These are phyloP conservation scores for Dichomitus squalens DNA, from an alignment of 1,284 basidiomycete species.

Conservation along the genomic window DNA sequence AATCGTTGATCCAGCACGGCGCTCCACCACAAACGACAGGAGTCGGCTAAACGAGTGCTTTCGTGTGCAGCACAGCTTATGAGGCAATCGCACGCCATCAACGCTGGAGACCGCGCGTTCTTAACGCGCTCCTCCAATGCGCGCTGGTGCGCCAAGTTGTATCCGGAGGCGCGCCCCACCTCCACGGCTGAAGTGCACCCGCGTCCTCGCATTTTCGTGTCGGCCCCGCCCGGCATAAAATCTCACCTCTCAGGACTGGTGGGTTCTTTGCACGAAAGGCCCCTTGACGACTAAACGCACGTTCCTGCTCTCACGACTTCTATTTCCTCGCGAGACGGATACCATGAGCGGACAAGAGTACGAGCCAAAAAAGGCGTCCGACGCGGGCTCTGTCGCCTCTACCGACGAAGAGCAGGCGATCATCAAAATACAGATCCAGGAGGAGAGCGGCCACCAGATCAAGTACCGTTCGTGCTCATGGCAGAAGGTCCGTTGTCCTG, in stretches of 20 bases:
- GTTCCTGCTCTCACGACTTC: background rate
- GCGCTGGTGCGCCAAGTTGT: background rate
- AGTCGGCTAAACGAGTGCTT: background rate
- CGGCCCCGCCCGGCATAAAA: background rate
- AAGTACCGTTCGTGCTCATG: slow-evolving; percentile 49
- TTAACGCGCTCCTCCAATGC: background rate
- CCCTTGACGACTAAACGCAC: no score
- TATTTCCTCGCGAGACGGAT: background rate
- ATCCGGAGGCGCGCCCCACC: background rate
- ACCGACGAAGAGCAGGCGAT: background rate
- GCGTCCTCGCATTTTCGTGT: background rate
- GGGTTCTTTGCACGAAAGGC: no score
- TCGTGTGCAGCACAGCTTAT: background rate
- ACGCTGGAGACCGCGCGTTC: background rate
- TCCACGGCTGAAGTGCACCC: background rate
- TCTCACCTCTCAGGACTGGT: background rate
- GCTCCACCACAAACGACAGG: background rate
- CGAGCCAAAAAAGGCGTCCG: background rate
- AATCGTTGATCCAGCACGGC: background rate
- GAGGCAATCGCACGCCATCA: background rate
- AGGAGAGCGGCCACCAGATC: slow-evolving; percentile 41
- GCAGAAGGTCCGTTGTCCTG: slow-evolving; percentile 42
- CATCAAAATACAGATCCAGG: slow-evolving; percentile 30
- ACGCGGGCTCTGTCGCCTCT: background rate
- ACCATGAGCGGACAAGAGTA: background rate